A percentile compares a stretch with the other conserved stretches of the same genome.
Conservation (phyloP, 768 basidiomycete genomes). For the Suillus sp. region DNA sequence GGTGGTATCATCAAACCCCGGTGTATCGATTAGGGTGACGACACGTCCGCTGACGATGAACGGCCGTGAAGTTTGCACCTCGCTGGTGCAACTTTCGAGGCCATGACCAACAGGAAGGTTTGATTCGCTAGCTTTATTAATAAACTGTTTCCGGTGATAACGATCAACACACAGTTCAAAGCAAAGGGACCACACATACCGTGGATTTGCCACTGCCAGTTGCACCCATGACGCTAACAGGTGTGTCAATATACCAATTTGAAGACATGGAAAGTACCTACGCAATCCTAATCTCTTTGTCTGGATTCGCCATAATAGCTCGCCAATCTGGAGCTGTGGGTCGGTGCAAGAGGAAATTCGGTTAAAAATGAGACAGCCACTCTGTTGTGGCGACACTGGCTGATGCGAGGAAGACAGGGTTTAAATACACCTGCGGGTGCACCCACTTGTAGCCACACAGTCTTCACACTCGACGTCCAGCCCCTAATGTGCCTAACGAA, state of each 20-base stretch:
- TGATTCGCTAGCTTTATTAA: slow-evolving; percentile 48
- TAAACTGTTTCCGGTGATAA: slow-evolving; percentile 38
- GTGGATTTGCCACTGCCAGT: slow-evolving; percentile 41
- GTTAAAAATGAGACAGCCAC: neutral
- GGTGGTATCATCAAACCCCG: slow-evolving; percentile 53
- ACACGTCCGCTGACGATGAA: slow-evolving; percentile 41
- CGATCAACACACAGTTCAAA: neutral
- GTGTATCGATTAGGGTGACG: slow-evolving; percentile 53
- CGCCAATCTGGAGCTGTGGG: neutral
- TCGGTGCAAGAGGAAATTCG: neutral
- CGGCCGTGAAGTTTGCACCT: slow-evolving; percentile 39
- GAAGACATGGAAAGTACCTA: slow-evolving; percentile 18
- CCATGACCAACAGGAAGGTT: slow-evolving; percentile 40
- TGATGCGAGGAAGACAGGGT: neutral
- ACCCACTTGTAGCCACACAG: slow-evolving; percentile 9
- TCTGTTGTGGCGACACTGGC: neutral
- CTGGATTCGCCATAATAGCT: slow-evolving; percentile 26
- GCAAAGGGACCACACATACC: slow-evolving; percentile 18
- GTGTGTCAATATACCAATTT: neutral
- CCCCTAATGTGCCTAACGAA: neutral
- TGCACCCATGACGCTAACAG: slow-evolving; percentile 34
- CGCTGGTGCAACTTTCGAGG: slow-evolving; percentile 46
- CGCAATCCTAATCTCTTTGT: slow-evolving; percentile 36
- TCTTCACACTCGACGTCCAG: neutral
- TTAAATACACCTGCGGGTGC: slow-evolving; percentile 4